Base-by-base conservation (phyloP, 345 rosid species). In the Nasturtium officinale region DNA sequence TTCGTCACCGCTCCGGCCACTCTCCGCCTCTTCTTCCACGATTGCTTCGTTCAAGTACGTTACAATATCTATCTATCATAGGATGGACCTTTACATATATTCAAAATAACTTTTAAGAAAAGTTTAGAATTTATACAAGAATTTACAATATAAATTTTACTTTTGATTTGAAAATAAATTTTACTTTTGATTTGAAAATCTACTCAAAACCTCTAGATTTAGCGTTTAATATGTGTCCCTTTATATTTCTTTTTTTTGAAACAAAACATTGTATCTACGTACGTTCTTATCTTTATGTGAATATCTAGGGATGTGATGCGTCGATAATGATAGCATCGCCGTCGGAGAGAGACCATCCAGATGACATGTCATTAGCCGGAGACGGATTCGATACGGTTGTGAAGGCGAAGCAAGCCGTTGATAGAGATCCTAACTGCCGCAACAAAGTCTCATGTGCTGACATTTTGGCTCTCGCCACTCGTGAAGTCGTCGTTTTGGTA, bases 401-500 rank as follows among this genome's bases (percentile, higher is more conserved):
- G 50, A 87, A 89, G 70, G 97, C 98, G 4, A 94, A 94, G 76
- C 89, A 86, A 3, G 95, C 95, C 5, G 84, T 94, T 8, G 98
- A 94, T 12, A 72, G 82, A 0, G 77, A 69, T 77, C 87, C 98
- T 1, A 60, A 61, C n/a, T 94, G 98, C 83, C 84, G 80, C 67
- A 91, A 89, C 86, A 90, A 81, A 83, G 98, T 94, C 48, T 90
- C 98, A 3, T 94, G 97, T 70, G 96, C 98, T 40, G 98, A 94
- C 74, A 89, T 94, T 54, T 78, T 94, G 29, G 96, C 94, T 75
- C 85, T 94, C 7, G 98, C 98, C 1, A 80, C 97, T 5, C 85
- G 97, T 79, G 98, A 93, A 43, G 94, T 89, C 64, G 46, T 93
- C 6, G 71, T 66, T 38, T 77, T 90, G 88, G 77, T 78, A 78